Conservation (phyloP, 2,329 filamentous ascomycete species). For the Hypoxylon sp. region DNA sequence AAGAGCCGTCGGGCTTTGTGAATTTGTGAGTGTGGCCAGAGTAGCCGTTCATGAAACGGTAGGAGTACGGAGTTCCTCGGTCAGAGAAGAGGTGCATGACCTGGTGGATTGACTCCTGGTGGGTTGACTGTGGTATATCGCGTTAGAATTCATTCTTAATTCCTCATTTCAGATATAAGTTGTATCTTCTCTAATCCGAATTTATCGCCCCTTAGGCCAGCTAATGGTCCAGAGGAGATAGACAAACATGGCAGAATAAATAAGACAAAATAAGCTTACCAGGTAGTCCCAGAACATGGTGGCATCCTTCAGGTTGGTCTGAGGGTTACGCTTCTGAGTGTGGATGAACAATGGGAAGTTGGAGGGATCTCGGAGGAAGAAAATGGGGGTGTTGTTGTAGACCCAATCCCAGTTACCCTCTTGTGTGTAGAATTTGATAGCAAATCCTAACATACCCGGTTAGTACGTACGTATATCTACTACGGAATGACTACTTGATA, state of each 20-base stretch:
- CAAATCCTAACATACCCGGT: constrained; percentile 62
- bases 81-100: constrained; percentile 75
- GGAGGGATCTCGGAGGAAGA: constrained; percentile 79
- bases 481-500: background rate
- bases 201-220: background rate
- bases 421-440: constrained; percentile 77
- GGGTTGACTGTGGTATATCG: constrained; percentile 54
- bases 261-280: constrained; percentile 19
- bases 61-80: constrained; percentile 72
- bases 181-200: background rate
- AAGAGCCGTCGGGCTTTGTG: constrained; percentile 72
- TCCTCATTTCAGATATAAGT: background rate
- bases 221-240: background rate
- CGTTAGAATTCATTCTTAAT: constrained; percentile 11
- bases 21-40: constrained; percentile 76
- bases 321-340: constrained; percentile 80
- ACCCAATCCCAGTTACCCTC: constrained; percentile 82
- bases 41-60: constrained; percentile 75
- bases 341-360: constrained; percentile 83
- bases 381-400: constrained; percentile 81
- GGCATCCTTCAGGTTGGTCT: constrained; percentile 76
- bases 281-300: constrained; percentile 66
- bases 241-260: background rate
- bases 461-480: constrained; percentile 18
- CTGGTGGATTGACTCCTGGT: constrained; percentile 72